A percentile compares a stretch with the other conserved stretches of the same genome.
Conservation (phyloP, 495 filamentous ascomycete species). For the Aspergillus mulundensis region DNA sequence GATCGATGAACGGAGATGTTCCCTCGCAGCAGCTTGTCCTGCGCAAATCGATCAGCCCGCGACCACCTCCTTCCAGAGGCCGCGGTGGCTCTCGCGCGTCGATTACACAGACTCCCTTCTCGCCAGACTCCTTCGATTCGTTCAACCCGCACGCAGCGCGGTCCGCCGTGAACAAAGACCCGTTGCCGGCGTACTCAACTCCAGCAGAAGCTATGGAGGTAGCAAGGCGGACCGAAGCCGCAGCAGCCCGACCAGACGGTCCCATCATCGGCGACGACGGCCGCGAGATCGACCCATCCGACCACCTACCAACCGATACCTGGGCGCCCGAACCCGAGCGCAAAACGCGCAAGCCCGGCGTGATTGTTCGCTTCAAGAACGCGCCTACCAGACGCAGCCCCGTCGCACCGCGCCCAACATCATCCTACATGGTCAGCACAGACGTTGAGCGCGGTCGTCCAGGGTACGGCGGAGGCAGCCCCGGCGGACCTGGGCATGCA, state of each 20-base stretch:
- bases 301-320: constrained; percentile 83
- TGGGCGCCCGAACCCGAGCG: constrained; percentile 93
- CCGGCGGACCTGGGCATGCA: constrained; percentile 18
- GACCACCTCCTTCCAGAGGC: constrained; percentile 12
- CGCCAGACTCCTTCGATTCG: constrained; percentile 70
- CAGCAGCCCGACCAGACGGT: constrained; percentile 33
- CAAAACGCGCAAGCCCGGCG: constrained; percentile 59
- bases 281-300: constrained; percentile 83
- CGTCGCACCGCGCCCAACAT: constrained; percentile 7
- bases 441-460: constrained; percentile 17
- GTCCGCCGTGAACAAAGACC: constrained; percentile 26
- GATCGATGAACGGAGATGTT: constrained; percentile 7
- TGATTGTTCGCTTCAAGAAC: constrained; percentile 50
- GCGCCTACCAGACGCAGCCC: constrained; percentile 26
- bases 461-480: constrained; percentile 16
- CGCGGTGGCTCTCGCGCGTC: constrained; percentile 57
- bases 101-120: constrained; percentile 82
- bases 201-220: constrained; percentile 40
- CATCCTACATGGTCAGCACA: not conserved
- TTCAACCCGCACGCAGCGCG: constrained; percentile 43
- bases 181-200: constrained; percentile 37
- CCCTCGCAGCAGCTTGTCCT: constrained; percentile 1
- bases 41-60: constrained; percentile 18
- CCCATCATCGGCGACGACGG: constrained; percentile 80
- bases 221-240: constrained; percentile 31